Base-by-base conservation (phyloP, 306 rosid species). In the Medicago ruthenica region DNA sequence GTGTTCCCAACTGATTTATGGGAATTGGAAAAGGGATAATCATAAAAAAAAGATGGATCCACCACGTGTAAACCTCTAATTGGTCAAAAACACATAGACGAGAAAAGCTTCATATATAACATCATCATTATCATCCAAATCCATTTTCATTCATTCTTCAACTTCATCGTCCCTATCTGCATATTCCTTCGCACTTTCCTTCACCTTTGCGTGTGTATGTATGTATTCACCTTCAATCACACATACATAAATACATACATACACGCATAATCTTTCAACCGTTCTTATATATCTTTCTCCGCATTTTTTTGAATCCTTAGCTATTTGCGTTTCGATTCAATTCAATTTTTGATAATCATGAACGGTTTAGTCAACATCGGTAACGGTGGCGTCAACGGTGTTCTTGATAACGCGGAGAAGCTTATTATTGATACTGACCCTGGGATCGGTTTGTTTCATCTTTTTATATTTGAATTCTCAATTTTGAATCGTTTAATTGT, bases 341-440 rank as follows among this genome's bases (percentile, higher is more conserved):
- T 75, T 65, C 60, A 68, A 61, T 13, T 45, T 4, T 17, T 39
- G 1, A 71, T 79, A 37, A 85, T 79, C 70, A 85, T 86, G 89
- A 81, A 72, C 45, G 53, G 73, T 57, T 20, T 24, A 8, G 10
- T 40, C 62, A 59, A 39, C 39, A 42, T 13, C 67, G 70, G 61
- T 47, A 14, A 83, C 63, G 90, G 67, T 27, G 83, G 12, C 34
- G 61, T 36, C 64, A 60, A 74, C 17, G 83, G 80, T 45, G 70
- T 63, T 54, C 24, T 21, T 51, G 79, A 8, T 66, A 71, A 59
- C 54, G 45, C 79, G 18, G 84, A 87, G 50, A 95, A 92, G 88
- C 88, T 95, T 86, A 86, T 95, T 55, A 92, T 95, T 61, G 99
- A 95, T 67, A 95, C 99, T 37, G 99, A 95, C 83, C 99, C 99